Conservation (phyloP, 208 protist species). For the Acanthamoeba sp. region DNA sequence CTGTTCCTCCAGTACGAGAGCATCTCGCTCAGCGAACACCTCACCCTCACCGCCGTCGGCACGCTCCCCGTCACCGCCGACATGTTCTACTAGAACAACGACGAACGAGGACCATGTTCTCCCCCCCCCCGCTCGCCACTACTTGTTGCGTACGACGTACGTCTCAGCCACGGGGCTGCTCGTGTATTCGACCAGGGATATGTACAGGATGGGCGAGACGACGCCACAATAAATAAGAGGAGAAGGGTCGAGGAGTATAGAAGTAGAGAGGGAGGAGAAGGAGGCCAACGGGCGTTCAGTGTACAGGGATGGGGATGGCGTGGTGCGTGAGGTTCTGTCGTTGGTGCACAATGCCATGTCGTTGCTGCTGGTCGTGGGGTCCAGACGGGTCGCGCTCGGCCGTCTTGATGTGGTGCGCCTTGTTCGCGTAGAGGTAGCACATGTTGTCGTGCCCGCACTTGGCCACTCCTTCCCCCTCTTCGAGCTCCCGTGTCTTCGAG, state of each 20-base stretch:
- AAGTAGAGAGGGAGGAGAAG: background rate
- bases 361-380: background rate
- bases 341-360: background rate
- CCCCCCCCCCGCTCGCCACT: too few relatives aligned
- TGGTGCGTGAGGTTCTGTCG: background rate
- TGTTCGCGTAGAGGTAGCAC: slow-evolving; percentile 29
- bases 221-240: too few relatives aligned
- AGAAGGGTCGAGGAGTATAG: too few relatives aligned
- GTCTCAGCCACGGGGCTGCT: too few relatives aligned
- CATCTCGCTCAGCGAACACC: slow-evolving; percentile 5
- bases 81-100: background rate
- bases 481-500: too few relatives aligned
- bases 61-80: background rate
- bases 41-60: slow-evolving; percentile 13
- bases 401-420: slow-evolving; percentile 25
- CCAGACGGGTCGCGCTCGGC: background rate
- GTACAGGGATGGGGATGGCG: slow-evolving; percentile 35
- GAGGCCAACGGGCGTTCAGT: background rate
- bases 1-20: slow-evolving; percentile 18
- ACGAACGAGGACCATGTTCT: too few relatives aligned
- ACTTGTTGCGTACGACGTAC: too few relatives aligned
- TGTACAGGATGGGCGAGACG: too few relatives aligned
- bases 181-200: too few relatives aligned
- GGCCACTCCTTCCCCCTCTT: background rate
- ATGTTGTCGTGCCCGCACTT: slow-evolving; percentile 1